phyloP scores from a whole-genome alignment of 768 basidiomycete species.

The Chlorophyllum brunneum region DNA sequence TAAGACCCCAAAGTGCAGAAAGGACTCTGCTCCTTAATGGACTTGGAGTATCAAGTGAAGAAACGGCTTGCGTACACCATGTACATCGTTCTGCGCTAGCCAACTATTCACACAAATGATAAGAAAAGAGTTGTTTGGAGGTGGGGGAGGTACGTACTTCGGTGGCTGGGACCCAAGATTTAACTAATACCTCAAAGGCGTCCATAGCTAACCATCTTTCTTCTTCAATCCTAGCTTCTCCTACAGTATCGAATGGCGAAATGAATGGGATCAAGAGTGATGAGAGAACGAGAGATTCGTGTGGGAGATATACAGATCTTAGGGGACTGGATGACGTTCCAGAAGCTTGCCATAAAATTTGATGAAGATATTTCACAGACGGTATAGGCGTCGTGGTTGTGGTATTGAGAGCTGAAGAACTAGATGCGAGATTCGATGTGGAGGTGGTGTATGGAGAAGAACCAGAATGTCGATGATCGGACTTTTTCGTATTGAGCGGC shows the following conservation, averaged over 20 bases:
- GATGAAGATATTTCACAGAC: constrained; percentile 41
- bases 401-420: constrained; percentile 3
- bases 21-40: constrained; percentile 47
- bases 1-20: constrained; percentile 41
- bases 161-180: constrained; percentile 51
- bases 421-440: background rate
- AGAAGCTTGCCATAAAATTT: constrained; percentile 43
- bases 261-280: constrained; percentile 57
- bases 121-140: background rate
- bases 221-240: constrained; percentile 35
- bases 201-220: constrained; percentile 58
- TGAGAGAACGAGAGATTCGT: constrained; percentile 56
- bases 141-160: constrained; percentile 38
- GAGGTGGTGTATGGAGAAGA: background rate
- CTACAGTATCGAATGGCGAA: constrained; percentile 28
- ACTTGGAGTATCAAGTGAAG: constrained; percentile 26
- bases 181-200: constrained; percentile 53
- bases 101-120: constrained; percentile 22
- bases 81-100: constrained; percentile 54
- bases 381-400: constrained; percentile 17
- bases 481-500: background rate
- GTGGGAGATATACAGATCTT: constrained; percentile 39
- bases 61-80: constrained; percentile 71
- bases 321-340: constrained; percentile 25
- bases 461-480: background rate